phyloP scores from a whole-genome alignment of 2,329 filamentous ascomycete genomes.

The Beauveria rudraprayagi region DNA sequence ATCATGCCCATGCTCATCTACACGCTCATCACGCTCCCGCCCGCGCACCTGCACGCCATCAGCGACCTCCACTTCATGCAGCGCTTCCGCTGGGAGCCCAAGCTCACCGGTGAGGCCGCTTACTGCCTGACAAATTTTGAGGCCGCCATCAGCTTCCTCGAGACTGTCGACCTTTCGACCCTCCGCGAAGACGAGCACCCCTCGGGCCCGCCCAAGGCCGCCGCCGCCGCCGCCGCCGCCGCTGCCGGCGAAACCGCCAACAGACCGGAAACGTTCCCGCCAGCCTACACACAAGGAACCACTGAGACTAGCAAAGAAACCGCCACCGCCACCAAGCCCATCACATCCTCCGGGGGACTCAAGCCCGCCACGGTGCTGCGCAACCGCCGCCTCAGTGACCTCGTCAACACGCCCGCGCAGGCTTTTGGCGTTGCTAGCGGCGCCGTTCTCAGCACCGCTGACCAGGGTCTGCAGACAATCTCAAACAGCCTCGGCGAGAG shows the following conservation, averaged over 20 bases:
- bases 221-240: conserved; percentile 32
- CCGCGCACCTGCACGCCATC: conserved; percentile 78
- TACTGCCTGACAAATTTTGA: conserved; percentile 96
- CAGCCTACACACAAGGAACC: conserved; percentile 43
- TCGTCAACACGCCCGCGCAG: conserved; percentile 77
- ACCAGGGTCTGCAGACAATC: conserved; percentile 87
- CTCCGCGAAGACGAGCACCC: conserved; percentile 71
- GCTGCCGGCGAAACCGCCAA: conserved; percentile 31
- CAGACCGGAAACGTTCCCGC: conserved; percentile 47
- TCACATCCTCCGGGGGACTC: conserved; percentile 34
- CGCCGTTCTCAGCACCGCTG: conserved; percentile 77
- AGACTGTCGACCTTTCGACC: conserved; percentile 89
- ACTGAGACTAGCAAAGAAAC: conserved; percentile 26
- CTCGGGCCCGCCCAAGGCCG: conserved; percentile 55
- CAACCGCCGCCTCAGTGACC: conserved; percentile 71
- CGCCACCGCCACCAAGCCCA: conserved; percentile 27
- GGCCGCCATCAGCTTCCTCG: conserved; percentile 86
- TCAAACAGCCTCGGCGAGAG: conserved; percentile 84
- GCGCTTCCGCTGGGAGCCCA: conserved; percentile 75
- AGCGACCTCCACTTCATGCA: conserved; percentile 96
- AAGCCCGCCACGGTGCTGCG: conserved; percentile 44
- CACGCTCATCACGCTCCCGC: conserved; percentile 82
- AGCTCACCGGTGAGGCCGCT: conserved; percentile 86
- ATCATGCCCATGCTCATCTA: conserved; percentile 97
- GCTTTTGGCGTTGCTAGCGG: conserved; percentile 77